Percentiles rank a stretch among this genome's conserved stretches.
Conservation (phyloP, 371 early-diverging fungal genomes). For the Syncephalastrum sp. region DNA sequence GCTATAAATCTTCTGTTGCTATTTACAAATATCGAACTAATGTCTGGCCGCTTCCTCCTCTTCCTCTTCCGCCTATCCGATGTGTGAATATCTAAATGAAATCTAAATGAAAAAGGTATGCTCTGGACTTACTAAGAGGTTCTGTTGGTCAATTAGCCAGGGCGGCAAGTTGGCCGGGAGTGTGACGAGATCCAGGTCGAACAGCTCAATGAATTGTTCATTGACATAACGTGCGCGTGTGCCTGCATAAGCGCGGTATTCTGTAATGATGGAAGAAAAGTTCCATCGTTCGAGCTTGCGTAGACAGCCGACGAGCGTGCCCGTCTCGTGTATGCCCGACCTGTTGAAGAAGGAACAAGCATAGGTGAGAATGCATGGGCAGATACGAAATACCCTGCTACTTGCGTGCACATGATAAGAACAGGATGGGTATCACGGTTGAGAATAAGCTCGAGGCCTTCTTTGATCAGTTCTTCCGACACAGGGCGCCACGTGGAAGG, state of each 20-base stretch:
- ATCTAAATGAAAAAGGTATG: neutral
- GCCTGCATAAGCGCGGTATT: slow-evolving; percentile 91
- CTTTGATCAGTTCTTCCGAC: slow-evolving; percentile 93
- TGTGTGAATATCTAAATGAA: neutral
- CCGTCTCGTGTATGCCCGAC: slow-evolving; percentile 79
- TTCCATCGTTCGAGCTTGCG: slow-evolving; percentile 94
- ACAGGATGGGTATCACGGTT: slow-evolving; percentile 80
- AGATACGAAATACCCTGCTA: neutral
- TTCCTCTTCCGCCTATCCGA: too few species aligned
- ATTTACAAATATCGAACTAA: too few species aligned
- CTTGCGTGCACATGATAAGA: slow-evolving; percentile 88
- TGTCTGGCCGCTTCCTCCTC: too few species aligned
- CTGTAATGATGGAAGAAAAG: slow-evolving; percentile 92
- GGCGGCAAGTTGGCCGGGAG: slow-evolving; percentile 73
- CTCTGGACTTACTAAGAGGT: slow-evolving; percentile 37
- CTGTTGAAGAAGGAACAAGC: slow-evolving; percentile 18
- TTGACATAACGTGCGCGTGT: slow-evolving; percentile 83
- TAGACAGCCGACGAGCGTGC: slow-evolving; percentile 88
- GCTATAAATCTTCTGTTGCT: too few species aligned
- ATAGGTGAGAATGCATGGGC: too few species aligned
- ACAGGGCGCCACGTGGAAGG: slow-evolving; percentile 85
- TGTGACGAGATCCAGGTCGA: slow-evolving; percentile 89
- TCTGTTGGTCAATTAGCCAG: slow-evolving; percentile 77
- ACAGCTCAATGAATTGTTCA: slow-evolving; percentile 95
- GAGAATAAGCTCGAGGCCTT: slow-evolving; percentile 83